Conservation (phyloP, 169 alveolate species). For the Cryptosporidium ubiquitum region DNA sequence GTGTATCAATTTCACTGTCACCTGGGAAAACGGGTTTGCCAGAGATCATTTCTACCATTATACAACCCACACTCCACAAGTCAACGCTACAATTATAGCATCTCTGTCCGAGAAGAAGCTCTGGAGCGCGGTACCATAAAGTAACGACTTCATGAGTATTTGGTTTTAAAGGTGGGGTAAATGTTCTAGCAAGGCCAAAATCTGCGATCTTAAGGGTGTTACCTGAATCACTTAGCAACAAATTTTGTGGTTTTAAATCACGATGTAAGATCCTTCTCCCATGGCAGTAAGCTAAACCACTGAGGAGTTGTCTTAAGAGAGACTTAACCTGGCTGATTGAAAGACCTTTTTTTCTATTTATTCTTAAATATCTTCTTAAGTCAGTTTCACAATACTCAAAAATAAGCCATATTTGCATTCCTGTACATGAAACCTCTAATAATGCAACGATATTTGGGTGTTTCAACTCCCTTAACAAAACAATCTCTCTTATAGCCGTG, state of each 20-base stretch:
- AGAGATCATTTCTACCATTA: conserved; percentile 82
- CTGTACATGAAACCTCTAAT: conserved; percentile 67
- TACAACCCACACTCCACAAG: conserved; percentile 91
- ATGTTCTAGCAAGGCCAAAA: conserved; percentile 93
- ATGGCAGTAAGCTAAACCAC: conserved; percentile 88
- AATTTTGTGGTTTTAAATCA: conserved; percentile 90
- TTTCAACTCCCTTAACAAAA: conserved; percentile 84
- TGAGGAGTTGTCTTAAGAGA: conserved; percentile 82
- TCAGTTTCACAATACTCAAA: conserved; percentile 80
- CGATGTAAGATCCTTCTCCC: conserved; percentile 89
- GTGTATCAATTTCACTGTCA: conserved; percentile 87
- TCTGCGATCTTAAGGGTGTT: conserved; percentile 81
- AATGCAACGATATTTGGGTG: conserved; percentile 89
- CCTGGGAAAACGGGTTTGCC: conserved; percentile 86
- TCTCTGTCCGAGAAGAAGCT: conserved; percentile 85
- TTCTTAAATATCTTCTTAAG: conserved; percentile 75
- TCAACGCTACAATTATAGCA: conserved; percentile 89
- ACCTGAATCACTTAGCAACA: conserved; percentile 81
- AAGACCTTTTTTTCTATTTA: conserved; percentile 79
- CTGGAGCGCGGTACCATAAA: conserved; percentile 92
- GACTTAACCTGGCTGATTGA: conserved; percentile 77
- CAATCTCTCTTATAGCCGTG: conserved; percentile 90
- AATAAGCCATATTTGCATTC: conserved; percentile 76
- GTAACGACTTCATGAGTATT: conserved; percentile 90
- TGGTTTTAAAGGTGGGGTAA: conserved; percentile 86